These are phyloP conservation scores for Flagelloscypha sp. DNA, from an alignment of 768 basidiomycete genomes.

Conservation along the genomic window DNA sequence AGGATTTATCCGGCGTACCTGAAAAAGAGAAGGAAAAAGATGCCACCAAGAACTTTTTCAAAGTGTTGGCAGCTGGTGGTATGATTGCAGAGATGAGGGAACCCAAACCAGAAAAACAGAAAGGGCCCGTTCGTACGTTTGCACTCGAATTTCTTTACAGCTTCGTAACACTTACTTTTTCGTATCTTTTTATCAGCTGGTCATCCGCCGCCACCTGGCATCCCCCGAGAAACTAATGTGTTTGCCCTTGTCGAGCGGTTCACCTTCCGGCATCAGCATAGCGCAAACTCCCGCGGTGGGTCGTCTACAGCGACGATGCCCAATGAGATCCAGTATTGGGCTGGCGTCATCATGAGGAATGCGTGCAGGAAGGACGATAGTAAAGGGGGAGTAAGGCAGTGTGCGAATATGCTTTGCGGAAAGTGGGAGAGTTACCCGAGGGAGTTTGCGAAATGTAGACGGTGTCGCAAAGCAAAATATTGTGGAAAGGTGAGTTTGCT, in stretches of 20 bases:
- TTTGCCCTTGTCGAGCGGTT: slow-evolving; percentile 95
- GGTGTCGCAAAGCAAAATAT: slow-evolving; percentile 97
- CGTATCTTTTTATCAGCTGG: slow-evolving; percentile 6
- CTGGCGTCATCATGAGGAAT: slow-evolving; percentile 99
- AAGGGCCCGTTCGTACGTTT: no score
- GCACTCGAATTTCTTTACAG: no score
- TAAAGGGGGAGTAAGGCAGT: slow-evolving; percentile 89
- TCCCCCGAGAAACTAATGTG: slow-evolving; percentile 69
- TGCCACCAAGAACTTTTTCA: slow-evolving; percentile 29
- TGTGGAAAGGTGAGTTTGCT: no score
- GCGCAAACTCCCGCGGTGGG: slow-evolving; percentile 41
- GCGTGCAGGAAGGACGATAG: slow-evolving; percentile 96
- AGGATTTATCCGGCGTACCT: slow-evolving; percentile 9
- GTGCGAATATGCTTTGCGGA: slow-evolving; percentile 97
- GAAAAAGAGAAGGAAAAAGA: no score
- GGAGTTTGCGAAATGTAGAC: slow-evolving; percentile 93
- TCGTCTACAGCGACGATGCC: slow-evolving; percentile 52
- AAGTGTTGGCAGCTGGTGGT: slow-evolving; percentile 33
- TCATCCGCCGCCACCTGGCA: slow-evolving; percentile 14
- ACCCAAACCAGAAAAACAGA: slow-evolving; percentile 6
- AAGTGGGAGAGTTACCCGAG: slow-evolving; percentile 88
- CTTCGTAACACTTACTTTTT: no score
- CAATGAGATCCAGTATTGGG: slow-evolving; percentile 96
- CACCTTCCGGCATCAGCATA: slow-evolving; percentile 79
- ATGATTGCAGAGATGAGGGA: slow-evolving; percentile 45